phyloP scores from a whole-genome alignment of 441 rosid genomes.

The Manihot esculenta region DNA sequence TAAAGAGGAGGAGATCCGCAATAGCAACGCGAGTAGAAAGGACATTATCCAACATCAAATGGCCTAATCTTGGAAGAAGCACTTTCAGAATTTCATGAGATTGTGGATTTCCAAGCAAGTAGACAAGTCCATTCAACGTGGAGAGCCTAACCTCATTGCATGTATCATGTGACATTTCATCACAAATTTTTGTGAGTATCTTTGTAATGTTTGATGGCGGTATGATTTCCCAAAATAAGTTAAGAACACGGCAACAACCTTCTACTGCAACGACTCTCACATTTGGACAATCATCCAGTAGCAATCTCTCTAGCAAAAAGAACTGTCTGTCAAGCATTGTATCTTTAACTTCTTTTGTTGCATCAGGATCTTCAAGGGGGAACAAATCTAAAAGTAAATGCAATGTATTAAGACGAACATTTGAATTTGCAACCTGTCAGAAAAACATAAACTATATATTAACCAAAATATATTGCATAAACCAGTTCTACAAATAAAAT shows the following conservation, averaged over 20 bases:
- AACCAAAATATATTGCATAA: no score
- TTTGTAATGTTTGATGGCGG: constrained; percentile 85
- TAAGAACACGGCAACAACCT: constrained; percentile 86
- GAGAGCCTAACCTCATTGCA: constrained; percentile 89
- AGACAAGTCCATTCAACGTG: constrained; percentile 72
- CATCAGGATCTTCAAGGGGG: constrained; percentile 93
- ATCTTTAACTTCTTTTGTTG: constrained; percentile 87
- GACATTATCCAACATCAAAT: constrained; percentile 61
- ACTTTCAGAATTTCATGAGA: constrained; percentile 94
- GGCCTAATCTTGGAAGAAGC: constrained; percentile 76
- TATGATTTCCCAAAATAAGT: constrained; percentile 91
- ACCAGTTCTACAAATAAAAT: background rate
- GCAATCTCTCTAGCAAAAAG: constrained; percentile 74
- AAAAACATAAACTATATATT: constrained; percentile 3
- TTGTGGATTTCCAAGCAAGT: constrained; percentile 86
- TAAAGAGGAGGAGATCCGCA: constrained; percentile 74
- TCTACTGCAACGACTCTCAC: constrained; percentile 93
- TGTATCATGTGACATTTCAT: constrained; percentile 74
- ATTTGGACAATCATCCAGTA: constrained; percentile 85
- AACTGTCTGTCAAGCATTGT: constrained; percentile 75
- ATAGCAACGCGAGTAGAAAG: constrained; percentile 64
- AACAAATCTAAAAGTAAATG: constrained; percentile 84
- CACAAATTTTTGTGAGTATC: constrained; percentile 54
- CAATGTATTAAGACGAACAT: constrained; percentile 89
- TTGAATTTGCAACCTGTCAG: constrained; percentile 89